Percentiles rank a stretch among this genome's conserved stretches.
phyloP scores from a whole-genome alignment of 805 yeast species.

The Trichomonascus vanleenenianus region DNA sequence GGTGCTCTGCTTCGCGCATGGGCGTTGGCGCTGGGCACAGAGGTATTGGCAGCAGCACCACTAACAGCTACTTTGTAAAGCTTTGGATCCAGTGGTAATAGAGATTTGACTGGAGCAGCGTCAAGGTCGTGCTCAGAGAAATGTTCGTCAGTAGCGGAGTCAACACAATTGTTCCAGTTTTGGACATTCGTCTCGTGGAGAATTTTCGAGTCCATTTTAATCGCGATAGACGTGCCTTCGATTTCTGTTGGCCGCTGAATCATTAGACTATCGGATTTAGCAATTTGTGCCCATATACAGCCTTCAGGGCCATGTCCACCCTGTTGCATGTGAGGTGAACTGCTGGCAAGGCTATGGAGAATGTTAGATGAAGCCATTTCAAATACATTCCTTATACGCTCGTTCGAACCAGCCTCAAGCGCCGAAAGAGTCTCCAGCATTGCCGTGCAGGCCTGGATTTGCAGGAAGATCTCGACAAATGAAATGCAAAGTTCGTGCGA shows the following conservation, averaged over 20 bases:
- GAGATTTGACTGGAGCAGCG: background rate
- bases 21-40: background rate
- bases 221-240: background rate
- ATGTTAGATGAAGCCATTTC: constrained; percentile 6
- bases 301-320: background rate
- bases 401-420: constrained; percentile 2
- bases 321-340: background rate
- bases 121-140: constrained; percentile 1
- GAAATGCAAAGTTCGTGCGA: constrained; percentile 2
- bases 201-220: background rate
- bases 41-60: background rate
- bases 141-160: background rate
- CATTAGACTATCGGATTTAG: background rate
- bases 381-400: constrained; percentile 4
- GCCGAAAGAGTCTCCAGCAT: constrained; percentile 6
- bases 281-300: constrained; percentile 3
- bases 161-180: background rate
- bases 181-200: background rate
- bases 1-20: background rate
- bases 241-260: constrained; percentile 2
- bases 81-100: background rate
- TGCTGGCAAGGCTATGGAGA: constrained; percentile 2
- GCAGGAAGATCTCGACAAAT: constrained; percentile 2
- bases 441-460: constrained; percentile 4
- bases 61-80: background rate